Base-by-base conservation (phyloP, 2,329 filamentous ascomycete species). In the Aspergillus costaricaensis region DNA sequence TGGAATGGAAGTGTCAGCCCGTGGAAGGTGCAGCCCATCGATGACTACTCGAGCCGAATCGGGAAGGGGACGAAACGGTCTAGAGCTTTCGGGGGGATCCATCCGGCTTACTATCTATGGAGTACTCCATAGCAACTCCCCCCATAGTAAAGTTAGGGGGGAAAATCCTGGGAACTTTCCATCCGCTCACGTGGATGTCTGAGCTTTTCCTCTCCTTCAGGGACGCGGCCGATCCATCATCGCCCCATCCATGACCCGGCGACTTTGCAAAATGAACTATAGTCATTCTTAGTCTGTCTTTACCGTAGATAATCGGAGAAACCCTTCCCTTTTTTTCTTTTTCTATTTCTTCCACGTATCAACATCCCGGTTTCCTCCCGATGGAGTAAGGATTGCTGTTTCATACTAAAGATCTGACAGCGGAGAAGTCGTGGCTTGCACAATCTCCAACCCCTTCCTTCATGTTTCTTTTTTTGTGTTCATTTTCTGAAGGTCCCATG, bases 401-500 rank as follows among this genome's bases (percentile, higher is more conserved):
- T 52, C 30, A 41, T 25, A 36, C 32, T 36, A 52, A 36, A 57
- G 58, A 69, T 68, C 68, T 71, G 69, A 71, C 68, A 70, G 65
- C 61, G 58, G 65, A 60, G 64, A 55, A 36, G 39, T 48, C 54
- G 57, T 51, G 21, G 27, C 49, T 56, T 36, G 32, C 32, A 36
- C 32, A 36, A 36, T 36, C 32, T 14, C 32, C 12, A 36, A 36
- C 47, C 50, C 57, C 51, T 61, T 32, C 48, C 23, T 36, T 50
- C 25, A 27, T 10, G n/a, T 43, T 47, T 53, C 14, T 43, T 25
- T 41, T 52, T 60, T 62, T 67, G 32, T 36, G 10, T 36, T 36
- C 32, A 36, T 67, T 68, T 68, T 65, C 63, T 64, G 43, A 43
- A 53, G 65, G 68, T 69, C 68, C 55, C 69, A 70, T 70, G 69